Evolutionary conservation across 1,284 basidiomycete species (phyloP).

Genomic region (Cutaneotrichosporon arboriforme): DNA sequence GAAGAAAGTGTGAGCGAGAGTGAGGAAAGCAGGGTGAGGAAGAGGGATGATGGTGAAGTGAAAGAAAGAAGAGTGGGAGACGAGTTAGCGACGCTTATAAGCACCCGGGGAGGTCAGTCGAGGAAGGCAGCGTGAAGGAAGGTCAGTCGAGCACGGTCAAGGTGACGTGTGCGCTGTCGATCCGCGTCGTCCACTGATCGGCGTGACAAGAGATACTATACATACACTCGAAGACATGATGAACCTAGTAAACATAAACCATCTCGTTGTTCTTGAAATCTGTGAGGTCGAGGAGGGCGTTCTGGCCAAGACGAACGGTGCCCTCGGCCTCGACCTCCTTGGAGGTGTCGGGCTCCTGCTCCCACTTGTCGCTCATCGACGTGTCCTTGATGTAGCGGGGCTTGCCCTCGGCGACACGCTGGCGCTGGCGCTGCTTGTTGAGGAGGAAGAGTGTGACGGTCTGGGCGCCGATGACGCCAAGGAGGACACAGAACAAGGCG

Average conservation of each 20-base stretch:
- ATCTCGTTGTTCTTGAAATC: slow-evolving; percentile 38
- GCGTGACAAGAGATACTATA: no score
- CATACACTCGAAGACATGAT: neutral
- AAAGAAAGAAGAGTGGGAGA: no score
- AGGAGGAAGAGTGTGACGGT: slow-evolving; percentile 32
- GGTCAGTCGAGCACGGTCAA: no score
- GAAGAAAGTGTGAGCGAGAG: no score
- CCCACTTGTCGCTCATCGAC: slow-evolving; percentile 26
- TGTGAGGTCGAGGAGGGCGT: slow-evolving; percentile 27
- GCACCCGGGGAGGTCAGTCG: no score
- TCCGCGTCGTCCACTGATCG: no score
- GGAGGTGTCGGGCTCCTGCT: neutral
- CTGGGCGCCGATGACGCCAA: slow-evolving; percentile 32
- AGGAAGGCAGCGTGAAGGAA: neutral
- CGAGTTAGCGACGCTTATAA: no score
- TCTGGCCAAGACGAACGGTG: neutral
- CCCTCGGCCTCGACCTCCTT: slow-evolving; percentile 3
- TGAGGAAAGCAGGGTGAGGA: no score
- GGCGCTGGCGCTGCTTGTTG: slow-evolving; percentile 40
- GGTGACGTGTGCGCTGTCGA: no score
- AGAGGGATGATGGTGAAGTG: no score
- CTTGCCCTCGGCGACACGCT: slow-evolving; percentile 43
- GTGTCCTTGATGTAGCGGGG: slow-evolving; percentile 40
- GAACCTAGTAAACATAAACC: slow-evolving; percentile 20
- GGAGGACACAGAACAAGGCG: slow-evolving; percentile 39